Conservation (phyloP, 2,329 filamentous ascomycete genomes). For the Penicillium paneum region DNA sequence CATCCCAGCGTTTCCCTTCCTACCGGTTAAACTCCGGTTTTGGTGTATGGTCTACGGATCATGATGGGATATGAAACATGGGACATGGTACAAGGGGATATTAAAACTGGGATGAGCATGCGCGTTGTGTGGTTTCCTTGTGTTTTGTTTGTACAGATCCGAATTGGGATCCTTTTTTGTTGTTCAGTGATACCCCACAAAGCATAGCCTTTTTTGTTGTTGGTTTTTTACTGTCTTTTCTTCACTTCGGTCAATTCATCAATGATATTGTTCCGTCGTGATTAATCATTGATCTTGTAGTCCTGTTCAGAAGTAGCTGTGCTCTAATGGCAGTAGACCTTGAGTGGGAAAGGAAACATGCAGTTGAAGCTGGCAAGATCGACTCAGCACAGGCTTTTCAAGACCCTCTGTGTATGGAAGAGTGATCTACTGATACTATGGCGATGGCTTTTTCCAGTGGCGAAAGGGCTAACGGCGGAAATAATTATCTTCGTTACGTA, state of each 20-base stretch:
- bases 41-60: background rate
- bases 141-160: background rate
- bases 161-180: background rate
- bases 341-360: background rate
- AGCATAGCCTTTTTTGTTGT: background rate
- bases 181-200: slow-evolving; percentile 2
- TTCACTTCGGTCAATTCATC: background rate
- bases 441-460: background rate
- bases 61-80: background rate
- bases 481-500: background rate
- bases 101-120: background rate
- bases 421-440: background rate
- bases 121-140: background rate
- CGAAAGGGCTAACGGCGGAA: background rate
- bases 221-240: background rate
- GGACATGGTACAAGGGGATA: background rate
- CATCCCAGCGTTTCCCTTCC: background rate
- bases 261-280: background rate
- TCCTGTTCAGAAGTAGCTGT: background rate
- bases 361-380: background rate
- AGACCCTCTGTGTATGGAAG: background rate
- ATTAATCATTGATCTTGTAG: background rate
- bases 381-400: background rate
- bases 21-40: background rate
- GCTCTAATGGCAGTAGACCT: background rate